Percentiles rank a stretch among this genome's conserved stretches.
Evolutionary conservation across 805 yeast species (phyloP).

Genomic region (Candida tammaniensis): DNA sequence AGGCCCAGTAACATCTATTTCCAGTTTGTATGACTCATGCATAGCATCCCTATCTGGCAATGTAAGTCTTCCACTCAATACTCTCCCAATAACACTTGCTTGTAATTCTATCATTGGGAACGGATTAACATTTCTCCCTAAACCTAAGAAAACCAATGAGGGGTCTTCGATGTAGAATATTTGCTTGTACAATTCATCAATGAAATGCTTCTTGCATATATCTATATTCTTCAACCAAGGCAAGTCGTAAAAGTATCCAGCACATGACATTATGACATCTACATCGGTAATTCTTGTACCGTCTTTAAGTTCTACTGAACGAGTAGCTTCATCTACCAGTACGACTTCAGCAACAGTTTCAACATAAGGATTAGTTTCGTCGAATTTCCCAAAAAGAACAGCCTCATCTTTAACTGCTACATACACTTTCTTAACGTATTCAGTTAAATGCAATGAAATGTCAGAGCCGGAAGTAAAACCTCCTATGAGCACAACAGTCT

Average conservation of each 20-base stretch:
- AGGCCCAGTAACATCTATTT: constrained; percentile 23
- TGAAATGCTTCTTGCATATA: constrained; percentile 13
- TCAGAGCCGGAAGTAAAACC: constrained; percentile 79
- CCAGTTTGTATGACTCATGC: constrained; percentile 27
- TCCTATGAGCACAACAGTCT: constrained; percentile 66
- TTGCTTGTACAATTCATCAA: constrained; percentile 39
- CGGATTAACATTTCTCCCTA: constrained; percentile 47
- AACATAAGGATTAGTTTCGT: constrained; percentile 9
- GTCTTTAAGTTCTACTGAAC: constrained; percentile 8
- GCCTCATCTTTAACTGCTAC: constrained; percentile 15
- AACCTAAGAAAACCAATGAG: constrained; percentile 38
- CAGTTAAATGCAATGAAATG: constrained; percentile 58
- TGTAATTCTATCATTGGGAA: constrained; percentile 51
- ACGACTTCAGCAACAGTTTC: constrained; percentile 11
- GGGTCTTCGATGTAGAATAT: constrained; percentile 47
- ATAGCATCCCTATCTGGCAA: constrained; percentile 39
- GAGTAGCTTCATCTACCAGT: constrained; percentile 29
- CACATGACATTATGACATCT: constrained; percentile 32
- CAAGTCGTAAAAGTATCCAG: constrained; percentile 36
- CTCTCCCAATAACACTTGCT: constrained; percentile 41
- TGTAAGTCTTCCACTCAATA: constrained; percentile 39
- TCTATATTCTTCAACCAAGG: constrained; percentile 30
- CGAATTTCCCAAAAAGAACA: constrained; percentile 1
- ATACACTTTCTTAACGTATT: constrained; percentile 24
- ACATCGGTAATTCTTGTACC: constrained; percentile 12